Evolutionary conservation across 305 asterid genomes (phyloP), one percentile per base, ranked within the genome.

Genomic region (Fraxinus velutina): DNA sequence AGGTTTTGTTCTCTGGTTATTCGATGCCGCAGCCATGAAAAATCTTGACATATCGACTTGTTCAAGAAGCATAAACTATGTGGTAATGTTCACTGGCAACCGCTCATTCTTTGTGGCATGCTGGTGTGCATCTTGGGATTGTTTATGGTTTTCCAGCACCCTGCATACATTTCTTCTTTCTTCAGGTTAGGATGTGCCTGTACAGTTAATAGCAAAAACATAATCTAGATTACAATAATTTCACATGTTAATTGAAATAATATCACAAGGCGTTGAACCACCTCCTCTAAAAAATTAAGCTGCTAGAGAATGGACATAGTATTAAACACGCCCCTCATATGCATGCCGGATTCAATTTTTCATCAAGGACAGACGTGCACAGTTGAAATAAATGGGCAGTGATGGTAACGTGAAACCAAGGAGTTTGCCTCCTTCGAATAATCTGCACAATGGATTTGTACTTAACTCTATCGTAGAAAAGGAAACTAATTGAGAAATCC

Each of bases 171-270:
- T 44, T 36, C 55, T 75, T 70, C 78, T 83, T 30, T 81, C 85
- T 79, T 81, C 47, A 86, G 21, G 78, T 50, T 33, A 37, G 81
- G 87, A 81, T 81, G 87, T 78, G 79, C 87, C 87, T 83, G 88
- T 34, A 83, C 44, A 19, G 29, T 36, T 36, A 47, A 27, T 24
- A 47, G 4, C 79, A 76, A 12, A 42, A 42, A 42, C 52, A 42
- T 42, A 42, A 42, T 10, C 52, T 10, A 42, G 52, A 42, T 42
- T 42, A 42, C 13, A 42, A 42, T 42, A 42, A 42, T 42, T 42
- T 42, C 15, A 10, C 52, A 9, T 0, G 0, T 42, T 15, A 42
- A 39, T 12, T 39, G 2, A 39, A 39, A 9, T 9, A 39, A 10
- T 39, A 39, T 39, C 13, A 39, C 50, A 39, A 1, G 15, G 50